Evolutionary conservation across 305 asterid species (phyloP), one percentile per base, ranked within the genome.

Genomic region (Fraxinus paxiana): DNA sequence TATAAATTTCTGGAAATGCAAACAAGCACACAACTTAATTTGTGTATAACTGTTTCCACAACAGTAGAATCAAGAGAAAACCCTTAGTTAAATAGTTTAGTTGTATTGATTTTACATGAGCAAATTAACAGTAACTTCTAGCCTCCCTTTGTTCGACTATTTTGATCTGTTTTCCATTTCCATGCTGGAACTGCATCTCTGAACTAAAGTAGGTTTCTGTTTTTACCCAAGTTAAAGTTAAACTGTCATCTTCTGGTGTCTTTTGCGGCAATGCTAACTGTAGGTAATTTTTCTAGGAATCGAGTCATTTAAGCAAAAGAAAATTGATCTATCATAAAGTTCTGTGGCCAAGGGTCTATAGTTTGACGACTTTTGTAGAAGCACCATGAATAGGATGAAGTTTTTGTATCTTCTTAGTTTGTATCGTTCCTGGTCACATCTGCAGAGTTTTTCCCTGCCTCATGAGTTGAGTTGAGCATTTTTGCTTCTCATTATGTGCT

Each of bases 371-470:
- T 79, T 76, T n/a, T 35, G 46, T 6, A 71, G 80, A 70, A 79
- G 17, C 73, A 65, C 79, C 46, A 30, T 48, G 38, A 76, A 76
- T 76, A 72, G 70, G 67, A 48, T 75, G 12, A 38, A 18, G 34
- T 65, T 65, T 51, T 26, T 48, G 35, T 18, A 51, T 48, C 37
- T 48, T 82, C 82, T 73, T 72, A 26, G 41, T 79, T 83, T 76
- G 78, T 77, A 24, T 63, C 30, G 13, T 69, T 80, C 51, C 70
- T 77, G 77, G 69, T 48, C 70, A 46, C 71, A 2, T 18, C 65
- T 38, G 28, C 48, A 33, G 70, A n/a, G 15, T 70, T 43, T 77
- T 72, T 63, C 15, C 28, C 41, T 26, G 30, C 28, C 84, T 76
- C 77, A 24, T 43, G 22, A 46, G 1, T 67, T 77, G 61, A 63